These are phyloP conservation scores for Camelina laxa DNA, from an alignment of 345 rosid genomes.

Conservation along the genomic window DNA sequence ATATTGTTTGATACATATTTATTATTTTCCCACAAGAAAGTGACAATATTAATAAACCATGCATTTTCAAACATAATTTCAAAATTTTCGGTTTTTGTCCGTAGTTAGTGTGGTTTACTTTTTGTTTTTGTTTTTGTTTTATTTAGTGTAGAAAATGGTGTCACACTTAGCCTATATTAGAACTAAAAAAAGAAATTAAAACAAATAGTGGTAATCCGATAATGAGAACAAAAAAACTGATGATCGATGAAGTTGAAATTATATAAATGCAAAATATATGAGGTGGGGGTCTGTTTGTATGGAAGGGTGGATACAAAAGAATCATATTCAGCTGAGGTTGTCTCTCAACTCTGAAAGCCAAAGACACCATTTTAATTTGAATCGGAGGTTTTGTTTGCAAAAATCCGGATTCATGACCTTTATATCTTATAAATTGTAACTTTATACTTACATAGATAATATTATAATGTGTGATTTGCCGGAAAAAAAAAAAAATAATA, in stretches of 20 bases:
- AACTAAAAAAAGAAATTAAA: constrained; percentile 3
- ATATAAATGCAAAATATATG: constrained; percentile 35
- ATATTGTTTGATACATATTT: not conserved
- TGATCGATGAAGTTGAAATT: constrained; percentile 1
- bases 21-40: not conserved
- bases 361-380: constrained; percentile 19
- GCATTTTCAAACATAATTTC: not conserved
- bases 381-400: constrained; percentile 1
- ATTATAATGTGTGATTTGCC: too few relatives aligned
- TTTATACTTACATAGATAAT: not conserved
- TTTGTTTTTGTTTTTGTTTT: not conserved
- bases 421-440: not conserved
- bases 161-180: not conserved
- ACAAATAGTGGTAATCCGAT: constrained; percentile 1
- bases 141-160: not conserved
- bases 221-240: not conserved
- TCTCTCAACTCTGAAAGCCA: constrained; percentile 42
- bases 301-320: constrained; percentile 49
- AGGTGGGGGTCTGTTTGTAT: constrained; percentile 56
- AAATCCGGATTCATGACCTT: not conserved
- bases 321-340: constrained; percentile 32
- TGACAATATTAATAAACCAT: not conserved
- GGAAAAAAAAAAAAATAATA: too few relatives aligned
- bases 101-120: not conserved
- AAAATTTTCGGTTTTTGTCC: not conserved